These are phyloP conservation scores for Annulohypoxylon maeteangense DNA, from an alignment of 495 filamentous ascomycete genomes.

Conservation along the genomic window DNA sequence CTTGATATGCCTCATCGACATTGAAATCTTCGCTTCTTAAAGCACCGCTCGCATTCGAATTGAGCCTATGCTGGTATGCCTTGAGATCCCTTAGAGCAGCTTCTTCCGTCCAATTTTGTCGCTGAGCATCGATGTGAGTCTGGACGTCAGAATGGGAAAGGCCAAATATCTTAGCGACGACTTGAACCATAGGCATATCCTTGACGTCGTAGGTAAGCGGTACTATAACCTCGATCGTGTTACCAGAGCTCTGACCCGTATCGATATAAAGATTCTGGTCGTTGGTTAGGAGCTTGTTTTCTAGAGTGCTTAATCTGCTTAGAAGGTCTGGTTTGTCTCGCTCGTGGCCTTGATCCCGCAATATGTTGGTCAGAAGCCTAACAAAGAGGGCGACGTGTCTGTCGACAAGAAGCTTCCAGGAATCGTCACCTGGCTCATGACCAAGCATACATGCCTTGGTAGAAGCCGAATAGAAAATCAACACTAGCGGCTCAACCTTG, in stretches of 20 bases:
- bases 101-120: constrained; percentile 86
- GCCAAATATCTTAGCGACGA: constrained; percentile 85
- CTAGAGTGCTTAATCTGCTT: constrained; percentile 78
- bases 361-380: constrained; percentile 79
- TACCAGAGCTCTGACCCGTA: constrained; percentile 63
- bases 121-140: constrained; percentile 83
- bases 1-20: constrained; percentile 85
- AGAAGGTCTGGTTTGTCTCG: constrained; percentile 85
- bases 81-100: constrained; percentile 92
- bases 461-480: constrained; percentile 79
- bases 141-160: constrained; percentile 80
- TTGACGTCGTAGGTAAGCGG: constrained; percentile 91
- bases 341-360: constrained; percentile 78
- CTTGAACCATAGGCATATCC: constrained; percentile 94
- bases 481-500: constrained; percentile 90
- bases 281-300: constrained; percentile 93
- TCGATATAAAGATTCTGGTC: constrained; percentile 83
- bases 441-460: constrained; percentile 88
- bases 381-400: constrained; percentile 96
- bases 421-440: constrained; percentile 82
- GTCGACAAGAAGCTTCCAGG: constrained; percentile 93
- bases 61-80: constrained; percentile 87
- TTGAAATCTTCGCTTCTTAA: constrained; percentile 89
- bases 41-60: constrained; percentile 77
- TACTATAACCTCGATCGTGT: constrained; percentile 78